These are phyloP conservation scores for Cyberlindnera mississippiensis DNA, from an alignment of 805 yeast genomes.

Conservation along the genomic window DNA sequence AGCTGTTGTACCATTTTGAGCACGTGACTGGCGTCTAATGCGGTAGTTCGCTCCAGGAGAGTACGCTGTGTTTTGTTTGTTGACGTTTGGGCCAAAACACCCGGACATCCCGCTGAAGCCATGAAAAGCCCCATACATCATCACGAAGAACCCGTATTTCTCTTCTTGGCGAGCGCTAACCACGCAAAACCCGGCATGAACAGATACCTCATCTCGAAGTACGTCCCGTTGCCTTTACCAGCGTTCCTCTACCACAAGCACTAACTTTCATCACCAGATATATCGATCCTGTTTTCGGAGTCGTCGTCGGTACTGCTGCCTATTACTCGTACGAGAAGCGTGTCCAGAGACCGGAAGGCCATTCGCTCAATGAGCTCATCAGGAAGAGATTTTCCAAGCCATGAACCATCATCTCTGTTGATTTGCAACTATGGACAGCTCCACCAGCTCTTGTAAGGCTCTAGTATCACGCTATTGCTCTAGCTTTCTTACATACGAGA, in stretches of 20 bases:
- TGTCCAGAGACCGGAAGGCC: conserved; percentile 55
- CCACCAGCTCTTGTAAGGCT: no score
- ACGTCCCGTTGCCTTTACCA: conserved; percentile 6
- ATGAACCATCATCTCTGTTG: no score
- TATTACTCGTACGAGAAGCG: conserved; percentile 62
- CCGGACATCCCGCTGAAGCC: neutral
- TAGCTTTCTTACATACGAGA: no score
- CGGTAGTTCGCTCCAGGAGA: no score
- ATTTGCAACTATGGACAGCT: no score
- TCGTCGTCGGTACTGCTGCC: conserved; percentile 57
- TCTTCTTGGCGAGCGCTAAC: no score
- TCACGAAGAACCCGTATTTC: no score
- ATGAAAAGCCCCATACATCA: neutral
- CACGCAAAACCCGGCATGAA: no score
- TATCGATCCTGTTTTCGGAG: conserved; percentile 63
- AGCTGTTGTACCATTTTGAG: conserved; percentile 32
- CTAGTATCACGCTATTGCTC: no score
- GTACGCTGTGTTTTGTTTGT: no score
- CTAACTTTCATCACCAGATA: conserved; percentile 33
- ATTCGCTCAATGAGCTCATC: conserved; percentile 51
- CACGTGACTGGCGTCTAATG: no score
- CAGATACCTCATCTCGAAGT: conserved; percentile 26
- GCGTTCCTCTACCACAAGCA: neutral
- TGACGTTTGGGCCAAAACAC: neutral
- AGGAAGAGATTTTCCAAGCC: conserved; percentile 33